Base-by-base conservation (phyloP, 2,329 filamentous ascomycete species). In the Neopestalotiopsis sp. region DNA sequence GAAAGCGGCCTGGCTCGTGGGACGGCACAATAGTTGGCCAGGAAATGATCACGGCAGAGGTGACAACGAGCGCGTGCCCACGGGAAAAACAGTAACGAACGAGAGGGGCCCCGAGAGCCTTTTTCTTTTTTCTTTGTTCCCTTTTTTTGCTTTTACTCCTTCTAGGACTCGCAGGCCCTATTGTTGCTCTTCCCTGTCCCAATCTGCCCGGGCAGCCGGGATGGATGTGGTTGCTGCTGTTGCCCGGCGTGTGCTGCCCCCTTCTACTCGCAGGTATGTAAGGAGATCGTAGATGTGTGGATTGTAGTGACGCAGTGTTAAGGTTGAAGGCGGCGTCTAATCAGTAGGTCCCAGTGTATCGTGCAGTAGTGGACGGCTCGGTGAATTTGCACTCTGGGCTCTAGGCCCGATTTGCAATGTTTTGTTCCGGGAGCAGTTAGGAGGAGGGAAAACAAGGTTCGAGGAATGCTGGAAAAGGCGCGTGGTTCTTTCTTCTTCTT, bases 341-440 rank as follows among this genome's bases (percentile, higher is more conserved):
- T 17, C 45, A 53, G 57, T 34, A 28, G 30, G 57, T 59, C 30
- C 57, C 57, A 34, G 57, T 59, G n/a, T 30, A 30, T 59, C 57
- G 24, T 59, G 57, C 57, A 59, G 57, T 59, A 59, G 57, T 32
- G 57, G 30, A 59, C 57, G 57, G 30, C 57, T 59, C 30, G 45
- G 45, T 59, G 24, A 28, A 4, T 32, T 38, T 28, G 57, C 13
- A 32, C 12, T 10, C 13, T 28, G n/a, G 30, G 57, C 24, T 34
- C 57, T 30, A 59, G 24, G 57, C 57, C 57, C 57, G 57, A 28
- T 59, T 59, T 30, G 24, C 57, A 6, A 32, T 28, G 17, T 59
- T 59, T 30, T 59, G 57, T 28, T 28, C 24, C 57, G 57, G 57
- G 12, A 59, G 24, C 30, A 20, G 45, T n/a, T 53, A n/a, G 45